Conservation (phyloP, 805 yeast genomes). For the Tetrapisispora namnaoensis region DNA sequence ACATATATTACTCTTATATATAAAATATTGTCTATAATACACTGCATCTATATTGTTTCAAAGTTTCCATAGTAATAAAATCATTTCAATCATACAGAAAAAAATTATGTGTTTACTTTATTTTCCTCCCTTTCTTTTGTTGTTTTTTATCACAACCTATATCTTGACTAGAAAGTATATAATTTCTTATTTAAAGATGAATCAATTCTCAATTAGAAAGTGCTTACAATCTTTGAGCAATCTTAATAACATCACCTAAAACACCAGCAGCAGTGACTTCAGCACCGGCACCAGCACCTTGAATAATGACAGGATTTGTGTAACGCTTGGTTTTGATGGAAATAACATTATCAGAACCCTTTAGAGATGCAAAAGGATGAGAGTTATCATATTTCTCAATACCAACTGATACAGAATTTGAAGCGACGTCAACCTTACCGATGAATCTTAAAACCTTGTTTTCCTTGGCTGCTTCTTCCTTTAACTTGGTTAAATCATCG, state of each 20-base stretch:
- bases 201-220: not conserved
- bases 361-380: constrained; percentile 92
- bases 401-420: constrained; percentile 69
- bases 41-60: not conserved
- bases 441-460: constrained; percentile 88
- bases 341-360: constrained; percentile 94
- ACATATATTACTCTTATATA: not conserved
- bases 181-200: not conserved
- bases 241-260: constrained; percentile 83
- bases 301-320: constrained; percentile 84
- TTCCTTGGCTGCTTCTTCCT: constrained; percentile 71
- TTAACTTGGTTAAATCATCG: constrained; percentile 62
- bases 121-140: too few relatives aligned
- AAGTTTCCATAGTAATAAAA: not conserved
- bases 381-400: constrained; percentile 77
- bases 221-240: constrained; percentile 63
- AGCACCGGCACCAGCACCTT: constrained; percentile 95
- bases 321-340: constrained; percentile 88
- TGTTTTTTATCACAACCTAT: too few relatives aligned
- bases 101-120: too few relatives aligned
- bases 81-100: too few relatives aligned
- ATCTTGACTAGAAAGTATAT: not conserved
- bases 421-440: constrained; percentile 75
- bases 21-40: not conserved
- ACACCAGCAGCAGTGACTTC: constrained; percentile 82